phyloP scores from a whole-genome alignment of 2,329 filamentous ascomycete species.

The Gyromitra esculenta region DNA sequence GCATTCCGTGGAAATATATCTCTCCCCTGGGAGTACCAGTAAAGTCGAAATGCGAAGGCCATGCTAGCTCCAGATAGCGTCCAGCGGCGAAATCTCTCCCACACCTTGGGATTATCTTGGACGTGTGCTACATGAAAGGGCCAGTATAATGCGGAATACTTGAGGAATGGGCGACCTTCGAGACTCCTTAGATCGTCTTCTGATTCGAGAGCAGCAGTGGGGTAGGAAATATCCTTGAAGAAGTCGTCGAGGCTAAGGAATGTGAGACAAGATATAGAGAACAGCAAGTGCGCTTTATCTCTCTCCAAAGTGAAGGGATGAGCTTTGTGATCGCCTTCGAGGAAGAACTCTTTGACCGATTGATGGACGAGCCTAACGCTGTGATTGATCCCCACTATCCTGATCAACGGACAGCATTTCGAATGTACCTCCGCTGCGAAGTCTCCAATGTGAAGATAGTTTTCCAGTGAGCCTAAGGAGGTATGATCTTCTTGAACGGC shows the following conservation, averaged over 20 bases:
- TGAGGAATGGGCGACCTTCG: not conserved
- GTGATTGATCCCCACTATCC: not conserved
- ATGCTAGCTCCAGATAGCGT: not conserved
- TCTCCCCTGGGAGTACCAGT: not conserved
- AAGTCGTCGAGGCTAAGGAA: not conserved
- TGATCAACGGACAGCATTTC: not conserved
- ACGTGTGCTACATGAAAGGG: not conserved
- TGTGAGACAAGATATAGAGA: slow-evolving; percentile 5
- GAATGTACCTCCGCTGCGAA: not conserved
- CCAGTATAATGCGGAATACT: not conserved
- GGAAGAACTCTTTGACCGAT: not conserved
- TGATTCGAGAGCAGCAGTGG: too few relatives aligned
- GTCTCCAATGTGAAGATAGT: not conserved
- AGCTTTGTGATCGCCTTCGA: not conserved
- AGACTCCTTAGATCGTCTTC: not conserved
- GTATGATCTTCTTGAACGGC: not conserved
- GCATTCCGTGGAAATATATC: not conserved
- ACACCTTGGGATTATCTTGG: not conserved
- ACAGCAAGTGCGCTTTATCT: not conserved
- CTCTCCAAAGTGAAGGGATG: not conserved
- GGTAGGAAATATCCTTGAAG: too few relatives aligned
- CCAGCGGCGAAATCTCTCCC: not conserved
- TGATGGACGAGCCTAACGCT: not conserved
- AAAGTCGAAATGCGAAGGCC: not conserved
- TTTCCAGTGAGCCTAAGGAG: not conserved